Base-by-base conservation (phyloP, 2,329 filamentous ascomycete species). In the Calonectria crousiana region DNA sequence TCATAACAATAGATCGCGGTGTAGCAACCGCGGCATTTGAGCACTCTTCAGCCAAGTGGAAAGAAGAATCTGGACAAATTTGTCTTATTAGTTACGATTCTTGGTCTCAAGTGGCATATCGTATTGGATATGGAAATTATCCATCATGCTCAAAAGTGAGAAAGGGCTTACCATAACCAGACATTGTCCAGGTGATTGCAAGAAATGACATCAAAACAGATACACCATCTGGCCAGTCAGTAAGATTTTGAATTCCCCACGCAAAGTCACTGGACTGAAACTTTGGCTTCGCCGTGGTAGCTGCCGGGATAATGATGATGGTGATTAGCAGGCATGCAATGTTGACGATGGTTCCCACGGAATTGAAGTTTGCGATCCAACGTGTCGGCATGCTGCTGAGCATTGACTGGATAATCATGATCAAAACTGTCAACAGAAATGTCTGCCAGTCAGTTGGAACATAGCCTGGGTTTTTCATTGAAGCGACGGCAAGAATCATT, bases 291-390 rank as follows among this genome's bases (percentile, higher is more conserved):
- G 28, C 47, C 16, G 26, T 74, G 8, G 64, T 51, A 1, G 72
- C 65, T 8, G 72, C 20, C 4, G 72, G 72, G n/a, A 74, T 74
- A 32, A 74, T 72, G 18, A 74, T 72, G 38, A 74, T 74, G 38
- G 72, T 74, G 8, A 74, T 72, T 10, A 74, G 18, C 36, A 74
- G 32, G 38, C 72, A 74, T 26, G 72, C 72, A 4, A 74, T 53
- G 16, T 74, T 74, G 6, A 72, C 34, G 5, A 74, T 18, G n/a
- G 53, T 72, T 34, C 72, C 72, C 11, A 72, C 69, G 2, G 65
- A 74, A 44, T 74, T 74, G 58, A 74, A 66, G 26, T 74, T 72
- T n/a, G 72, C 72, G 28, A 74, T 72, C 72, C 72, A 74, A 4
- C 65, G 62, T 5, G 72, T 74, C 0, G 72, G 72, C 72, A 74